A percentile compares a stretch with the other conserved stretches of the same genome.
These are phyloP conservation scores for Tricholoma bakamatsutake DNA, from an alignment of 768 basidiomycete genomes.

Conservation along the genomic window DNA sequence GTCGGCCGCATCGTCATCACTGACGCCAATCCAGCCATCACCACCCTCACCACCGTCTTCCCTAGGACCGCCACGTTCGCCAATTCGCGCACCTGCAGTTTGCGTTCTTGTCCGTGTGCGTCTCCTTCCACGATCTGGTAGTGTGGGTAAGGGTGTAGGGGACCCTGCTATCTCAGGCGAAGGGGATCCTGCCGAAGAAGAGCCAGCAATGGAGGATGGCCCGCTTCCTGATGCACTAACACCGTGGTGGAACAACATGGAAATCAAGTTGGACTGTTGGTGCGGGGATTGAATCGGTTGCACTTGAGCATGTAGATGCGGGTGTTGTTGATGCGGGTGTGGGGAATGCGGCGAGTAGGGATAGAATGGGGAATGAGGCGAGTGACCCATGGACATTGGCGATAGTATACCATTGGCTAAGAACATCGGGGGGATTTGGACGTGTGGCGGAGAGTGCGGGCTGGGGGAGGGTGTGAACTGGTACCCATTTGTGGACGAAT, in stretches of 20 bases:
- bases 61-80: conserved; percentile 14
- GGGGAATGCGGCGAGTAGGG: conserved; percentile 9
- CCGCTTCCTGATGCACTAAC: conserved; percentile 9
- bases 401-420: conserved; percentile 18
- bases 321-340: conserved; percentile 11
- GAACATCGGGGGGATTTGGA: conserved; percentile 17
- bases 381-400: conserved; percentile 11
- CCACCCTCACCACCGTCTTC: conserved; percentile 19
- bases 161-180: conserved; percentile 30
- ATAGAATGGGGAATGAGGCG: conserved; percentile 14
- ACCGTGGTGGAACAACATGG: conserved; percentile 12
- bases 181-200: conserved; percentile 27
- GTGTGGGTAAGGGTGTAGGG: conserved; percentile 14
- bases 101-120: conserved; percentile 20
- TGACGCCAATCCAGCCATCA: conserved; percentile 23
- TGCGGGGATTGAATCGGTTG: conserved; percentile 16
- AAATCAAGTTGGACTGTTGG: conserved; percentile 21
- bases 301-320: conserved; percentile 15
- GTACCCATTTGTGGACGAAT: conserved; percentile 21
- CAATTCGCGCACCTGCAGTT: conserved; percentile 18
- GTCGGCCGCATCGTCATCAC: conserved; percentile 8
- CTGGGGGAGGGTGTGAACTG: conserved; percentile 13
- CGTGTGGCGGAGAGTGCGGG: conserved; percentile 14
- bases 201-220: conserved; percentile 18
- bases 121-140: conserved; percentile 20